Conservation (phyloP, 2,329 filamentous ascomycete genomes). For the Aaosphaeria arxii region DNA sequence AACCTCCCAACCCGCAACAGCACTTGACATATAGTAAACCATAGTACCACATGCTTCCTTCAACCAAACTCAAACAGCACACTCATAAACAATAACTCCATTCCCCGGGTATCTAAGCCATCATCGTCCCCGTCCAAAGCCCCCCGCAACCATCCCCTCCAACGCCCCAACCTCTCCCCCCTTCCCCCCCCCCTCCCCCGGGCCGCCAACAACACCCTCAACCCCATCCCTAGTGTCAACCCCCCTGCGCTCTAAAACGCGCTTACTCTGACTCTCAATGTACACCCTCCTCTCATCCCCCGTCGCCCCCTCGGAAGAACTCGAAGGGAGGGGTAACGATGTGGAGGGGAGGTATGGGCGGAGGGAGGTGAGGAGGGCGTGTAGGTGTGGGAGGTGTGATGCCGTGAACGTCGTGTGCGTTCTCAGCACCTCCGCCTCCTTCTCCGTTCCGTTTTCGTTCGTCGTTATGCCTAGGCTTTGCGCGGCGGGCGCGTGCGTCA, state of each 20-base stretch:
- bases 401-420: slow-evolving; percentile 77
- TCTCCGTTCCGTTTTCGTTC: no score
- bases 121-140: slow-evolving; percentile 1
- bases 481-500: slow-evolving; percentile 50
- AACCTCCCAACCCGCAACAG: no score
- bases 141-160: slow-evolving; percentile 21
- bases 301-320: slow-evolving; percentile 21
- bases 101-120: background rate
- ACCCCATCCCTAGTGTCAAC: slow-evolving; percentile 52
- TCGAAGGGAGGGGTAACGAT: slow-evolving; percentile 17
- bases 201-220: slow-evolving; percentile 12
- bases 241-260: slow-evolving; percentile 72
- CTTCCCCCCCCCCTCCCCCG: slow-evolving; percentile 18
- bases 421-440: slow-evolving; percentile 41
- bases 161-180: slow-evolving; percentile 28
- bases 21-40: no score
- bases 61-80: no score
- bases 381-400: slow-evolving; percentile 77
- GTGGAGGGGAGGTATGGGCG: slow-evolving; percentile 59
- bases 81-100: no score
- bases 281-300: slow-evolving; percentile 71
- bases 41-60: no score
- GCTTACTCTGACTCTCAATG: slow-evolving; percentile 73
- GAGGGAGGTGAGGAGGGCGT: slow-evolving; percentile 65
- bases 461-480: slow-evolving; percentile 37